Percentiles rank a stretch among this genome's conserved stretches.
These are phyloP conservation scores for Hortiboletus flavorubellus DNA, from an alignment of 768 basidiomycete genomes.

Conservation along the genomic window DNA sequence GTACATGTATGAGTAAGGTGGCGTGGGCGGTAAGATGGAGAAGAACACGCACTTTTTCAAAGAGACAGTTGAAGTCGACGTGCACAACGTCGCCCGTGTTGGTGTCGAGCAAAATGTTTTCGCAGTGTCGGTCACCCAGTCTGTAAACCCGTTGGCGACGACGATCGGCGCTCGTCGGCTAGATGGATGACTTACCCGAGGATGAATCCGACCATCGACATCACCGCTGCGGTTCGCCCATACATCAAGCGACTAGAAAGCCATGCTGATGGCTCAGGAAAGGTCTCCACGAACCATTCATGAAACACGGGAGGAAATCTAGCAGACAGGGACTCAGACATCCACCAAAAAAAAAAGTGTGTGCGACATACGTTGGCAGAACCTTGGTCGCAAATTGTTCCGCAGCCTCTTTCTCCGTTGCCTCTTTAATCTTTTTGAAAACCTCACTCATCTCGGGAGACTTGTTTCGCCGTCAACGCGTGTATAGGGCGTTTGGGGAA, in stretches of 20 bases:
- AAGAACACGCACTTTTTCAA: slow-evolving; percentile 69
- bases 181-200: slow-evolving; percentile 57
- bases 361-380: slow-evolving; percentile 48
- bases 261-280: slow-evolving; percentile 97
- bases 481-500: not conserved
- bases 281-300: slow-evolving; percentile 96
- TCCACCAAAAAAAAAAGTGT: not conserved
- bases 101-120: slow-evolving; percentile 91
- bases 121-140: slow-evolving; percentile 96
- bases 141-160: slow-evolving; percentile 35
- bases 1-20: not conserved
- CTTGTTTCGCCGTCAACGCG: slow-evolving; percentile 30
- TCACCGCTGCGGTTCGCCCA: slow-evolving; percentile 88
- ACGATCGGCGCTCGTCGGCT: not conserved
- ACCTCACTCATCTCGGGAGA: slow-evolving; percentile 40
- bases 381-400: slow-evolving; percentile 52
- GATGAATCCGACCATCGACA: slow-evolving; percentile 98
- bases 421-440: slow-evolving; percentile 51
- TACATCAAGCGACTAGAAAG: slow-evolving; percentile 84
- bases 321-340: not conserved
- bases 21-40: not conserved
- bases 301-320: slow-evolving; percentile 88
- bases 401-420: slow-evolving; percentile 46
- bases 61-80: slow-evolving; percentile 97
- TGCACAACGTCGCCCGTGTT: slow-evolving; percentile 91